Percentiles rank a stretch among this genome's conserved stretches.
These are phyloP conservation scores for Iberis pinnata DNA, from an alignment of 345 rosid genomes.

Conservation along the genomic window DNA sequence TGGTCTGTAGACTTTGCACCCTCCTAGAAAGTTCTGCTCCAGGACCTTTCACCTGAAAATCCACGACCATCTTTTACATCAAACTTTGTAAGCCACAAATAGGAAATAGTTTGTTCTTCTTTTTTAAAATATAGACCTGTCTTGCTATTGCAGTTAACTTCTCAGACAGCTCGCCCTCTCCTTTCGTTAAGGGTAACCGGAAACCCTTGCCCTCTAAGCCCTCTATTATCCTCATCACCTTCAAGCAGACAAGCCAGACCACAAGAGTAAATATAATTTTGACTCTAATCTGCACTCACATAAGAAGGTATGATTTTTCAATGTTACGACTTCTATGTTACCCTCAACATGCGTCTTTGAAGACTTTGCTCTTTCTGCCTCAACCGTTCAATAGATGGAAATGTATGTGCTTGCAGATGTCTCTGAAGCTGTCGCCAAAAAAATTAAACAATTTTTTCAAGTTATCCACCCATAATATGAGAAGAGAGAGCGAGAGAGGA, in stretches of 20 bases:
- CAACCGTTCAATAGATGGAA: constrained; percentile 83
- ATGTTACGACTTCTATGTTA: constrained; percentile 22
- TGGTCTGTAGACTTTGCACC: constrained; percentile 69
- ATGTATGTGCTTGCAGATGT: constrained; percentile 92
- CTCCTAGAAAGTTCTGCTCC: constrained; percentile 95
- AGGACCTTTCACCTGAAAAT: constrained; percentile 80
- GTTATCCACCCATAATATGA: background rate
- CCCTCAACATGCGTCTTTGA: constrained; percentile 91
- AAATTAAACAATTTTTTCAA: background rate
- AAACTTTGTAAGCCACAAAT: background rate
- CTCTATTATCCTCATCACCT: constrained; percentile 92
- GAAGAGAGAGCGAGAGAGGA: background rate
- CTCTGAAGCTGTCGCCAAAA: constrained; percentile 70
- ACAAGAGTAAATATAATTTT: constrained; percentile 10
- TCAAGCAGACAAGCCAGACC: constrained; percentile 14
- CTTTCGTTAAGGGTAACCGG: constrained; percentile 72
- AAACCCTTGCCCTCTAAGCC: constrained; percentile 87
- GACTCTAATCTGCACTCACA: constrained; percentile 2
- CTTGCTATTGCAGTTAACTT: constrained; percentile 66
- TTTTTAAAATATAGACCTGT: constrained; percentile 45
- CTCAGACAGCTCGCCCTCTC: constrained; percentile 84
- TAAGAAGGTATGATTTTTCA: constrained; percentile 4
- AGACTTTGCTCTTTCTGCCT: constrained; percentile 90
- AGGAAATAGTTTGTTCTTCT: background rate
- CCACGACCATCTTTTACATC: background rate